phyloP scores from a whole-genome alignment of 106 monocot genomes.

The Phalaenopsis aphrodite region DNA sequence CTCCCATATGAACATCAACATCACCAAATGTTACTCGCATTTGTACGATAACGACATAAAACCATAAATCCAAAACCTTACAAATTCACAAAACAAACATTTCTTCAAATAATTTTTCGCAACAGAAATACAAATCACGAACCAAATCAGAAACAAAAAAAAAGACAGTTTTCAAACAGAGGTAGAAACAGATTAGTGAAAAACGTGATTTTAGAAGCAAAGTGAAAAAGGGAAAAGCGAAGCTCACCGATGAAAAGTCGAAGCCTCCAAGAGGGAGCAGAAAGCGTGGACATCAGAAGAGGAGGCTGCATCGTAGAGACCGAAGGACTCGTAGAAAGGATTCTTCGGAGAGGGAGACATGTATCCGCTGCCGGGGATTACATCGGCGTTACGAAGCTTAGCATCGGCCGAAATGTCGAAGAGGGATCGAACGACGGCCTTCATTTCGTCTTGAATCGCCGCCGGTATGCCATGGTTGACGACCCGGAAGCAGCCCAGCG shows the following conservation, averaged over 20 bases:
- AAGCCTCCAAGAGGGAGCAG: slow-evolving; percentile 32
- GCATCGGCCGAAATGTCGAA: slow-evolving; percentile 41
- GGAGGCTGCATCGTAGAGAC: slow-evolving; percentile 41
- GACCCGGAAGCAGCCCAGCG: slow-evolving; percentile 52
- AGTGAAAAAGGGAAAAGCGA: not conserved
- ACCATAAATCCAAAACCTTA: too few species aligned
- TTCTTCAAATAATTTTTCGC: too few species aligned
- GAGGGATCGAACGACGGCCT: slow-evolving; percentile 37
- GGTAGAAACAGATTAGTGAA: too few species aligned
- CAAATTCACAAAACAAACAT: too few species aligned
- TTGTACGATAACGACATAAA: too few species aligned
- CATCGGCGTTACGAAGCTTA: slow-evolving; percentile 32
- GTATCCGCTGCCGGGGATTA: slow-evolving; percentile 55
- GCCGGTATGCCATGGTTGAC: slow-evolving; percentile 36
- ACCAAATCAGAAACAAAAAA: too few species aligned
- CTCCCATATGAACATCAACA: too few species aligned
- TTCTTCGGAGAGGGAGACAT: slow-evolving; percentile 22
- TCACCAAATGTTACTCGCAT: too few species aligned
- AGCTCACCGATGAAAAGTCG: slow-evolving; percentile 19
- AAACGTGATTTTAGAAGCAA: not conserved
- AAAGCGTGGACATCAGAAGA: slow-evolving; percentile 38
- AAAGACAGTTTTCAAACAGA: too few species aligned
- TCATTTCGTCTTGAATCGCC: slow-evolving; percentile 36
- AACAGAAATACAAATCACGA: too few species aligned
- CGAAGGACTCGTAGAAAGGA: slow-evolving; percentile 52